Evolutionary conservation across 192 early-diverging fungal species (phyloP).

Genomic region (Dissophora globulifera): DNA sequence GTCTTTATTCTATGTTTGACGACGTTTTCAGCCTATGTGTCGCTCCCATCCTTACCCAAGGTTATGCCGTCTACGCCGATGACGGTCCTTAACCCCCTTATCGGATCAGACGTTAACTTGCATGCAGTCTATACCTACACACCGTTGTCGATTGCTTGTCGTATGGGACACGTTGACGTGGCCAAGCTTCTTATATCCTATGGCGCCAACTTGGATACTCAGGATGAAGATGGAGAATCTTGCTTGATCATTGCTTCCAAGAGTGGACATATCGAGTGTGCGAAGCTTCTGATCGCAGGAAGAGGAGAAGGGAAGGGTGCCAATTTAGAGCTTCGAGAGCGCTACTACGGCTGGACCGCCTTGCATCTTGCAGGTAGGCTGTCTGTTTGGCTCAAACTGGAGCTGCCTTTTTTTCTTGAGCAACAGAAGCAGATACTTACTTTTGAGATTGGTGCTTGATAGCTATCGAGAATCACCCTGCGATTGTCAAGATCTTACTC

Average conservation of each 20-base stretch:
- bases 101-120: constrained; percentile 30
- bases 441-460: background rate
- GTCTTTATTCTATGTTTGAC: background rate
- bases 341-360: constrained; percentile 69
- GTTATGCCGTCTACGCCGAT: constrained; percentile 31
- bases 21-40: constrained; percentile 1
- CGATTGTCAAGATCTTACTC: constrained; percentile 63
- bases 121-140: constrained; percentile 49
- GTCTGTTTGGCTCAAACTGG: background rate
- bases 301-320: constrained; percentile 32
- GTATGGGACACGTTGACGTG: constrained; percentile 58
- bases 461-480: constrained; percentile 71
- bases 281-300: constrained; percentile 57
- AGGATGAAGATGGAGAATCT: constrained; percentile 79
- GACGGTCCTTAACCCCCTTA: constrained; percentile 30
- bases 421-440: too few species aligned
- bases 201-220: constrained; percentile 66
- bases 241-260: constrained; percentile 64
- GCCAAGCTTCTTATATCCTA: constrained; percentile 61
- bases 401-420: too few species aligned
- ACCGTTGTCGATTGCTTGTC: constrained; percentile 63
- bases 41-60: constrained; percentile 34
- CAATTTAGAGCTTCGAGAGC: constrained; percentile 62
- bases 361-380: constrained; percentile 67
- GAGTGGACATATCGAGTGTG: constrained; percentile 63